Evolutionary conservation across 2,329 filamentous ascomycete species (phyloP), one percentile per base, ranked within the genome.

Genomic region (Pseudocercospora macadamiae): DNA sequence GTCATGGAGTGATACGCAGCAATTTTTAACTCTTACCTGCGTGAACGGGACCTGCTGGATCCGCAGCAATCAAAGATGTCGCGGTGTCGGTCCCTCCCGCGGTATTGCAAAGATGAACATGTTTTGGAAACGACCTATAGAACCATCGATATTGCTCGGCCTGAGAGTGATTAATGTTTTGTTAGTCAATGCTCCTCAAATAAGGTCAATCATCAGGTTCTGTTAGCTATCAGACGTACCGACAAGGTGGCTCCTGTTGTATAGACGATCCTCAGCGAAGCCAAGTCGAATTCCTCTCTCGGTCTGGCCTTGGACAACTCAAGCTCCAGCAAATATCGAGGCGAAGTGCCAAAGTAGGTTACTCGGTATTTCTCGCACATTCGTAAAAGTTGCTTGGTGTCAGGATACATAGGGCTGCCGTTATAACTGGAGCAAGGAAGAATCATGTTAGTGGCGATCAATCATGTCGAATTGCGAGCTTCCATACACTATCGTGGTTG

Each of bases 21-120:
- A 39, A 42, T 39, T 60, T 60, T 66, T 80, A 77, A 25, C 18
- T 12, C 16, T 3, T 42, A 42, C 78, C 79, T 0, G 75, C 70
- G 58, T 78, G 73, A 0, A 81, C 68, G 0, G 76, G 75, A 6
- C 75, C 75, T 5, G 73, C 72, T 0, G 77, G 76, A 59, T 79
- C 76, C 26, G 72, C 74, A n/a, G 76, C 76, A 58, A 77, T 70
- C 60, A 75, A 76, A 1, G 75, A 77, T 2, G 77, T 78, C 1
- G 74, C 76, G 9, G 79, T 74, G 54, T 82, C 80, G 0, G 80
- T 82, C 8, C 79, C 80, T 16, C 80, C 80, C 3, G 78, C 78
- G 3, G 78, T 72, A 52, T 72, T 72, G 65, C 74, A 76, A 4
- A 81, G 69, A 64, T 75, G 79, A 25, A 76, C 66, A 4, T 62